Conservation (phyloP, 495 filamentous ascomycete genomes). For the Diplogelasinospora grovesii region DNA sequence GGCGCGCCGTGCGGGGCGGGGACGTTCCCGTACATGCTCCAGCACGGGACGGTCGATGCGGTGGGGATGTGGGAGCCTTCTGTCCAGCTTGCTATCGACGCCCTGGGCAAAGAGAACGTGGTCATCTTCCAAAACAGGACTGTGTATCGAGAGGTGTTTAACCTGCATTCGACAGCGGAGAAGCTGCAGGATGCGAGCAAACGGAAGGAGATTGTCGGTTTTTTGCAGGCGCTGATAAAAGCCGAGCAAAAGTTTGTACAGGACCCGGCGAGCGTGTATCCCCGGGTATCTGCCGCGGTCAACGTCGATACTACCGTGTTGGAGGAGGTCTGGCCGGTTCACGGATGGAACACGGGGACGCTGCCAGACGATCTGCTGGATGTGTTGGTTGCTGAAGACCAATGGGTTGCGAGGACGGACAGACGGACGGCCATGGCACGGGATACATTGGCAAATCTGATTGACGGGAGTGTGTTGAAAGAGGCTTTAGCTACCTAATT, state of each 20-base stretch:
- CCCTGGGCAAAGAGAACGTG: constrained; percentile 21
- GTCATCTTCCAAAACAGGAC: constrained; percentile 31
- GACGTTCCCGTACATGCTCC: constrained; percentile 34
- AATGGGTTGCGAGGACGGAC: constrained; percentile 28
- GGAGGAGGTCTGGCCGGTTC: constrained; percentile 33
- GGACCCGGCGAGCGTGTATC: constrained; percentile 27
- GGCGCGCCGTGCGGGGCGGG: constrained; percentile 30
- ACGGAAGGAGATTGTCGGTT: constrained; percentile 34
- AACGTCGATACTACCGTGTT: constrained; percentile 26
- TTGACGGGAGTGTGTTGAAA: constrained; percentile 24
- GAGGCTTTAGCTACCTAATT: too few species aligned
- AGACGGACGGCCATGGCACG: constrained; percentile 19
- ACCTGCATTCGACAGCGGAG: constrained; percentile 33
- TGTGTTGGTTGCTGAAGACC: constrained; percentile 32
- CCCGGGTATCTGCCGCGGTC: constrained; percentile 22
- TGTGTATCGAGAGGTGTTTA: constrained; percentile 40
- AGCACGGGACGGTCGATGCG: constrained; percentile 27
- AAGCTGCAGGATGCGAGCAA: constrained; percentile 27
- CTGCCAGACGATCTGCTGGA: constrained; percentile 30
- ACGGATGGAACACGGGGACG: constrained; percentile 30
- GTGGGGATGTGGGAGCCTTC: constrained; percentile 42
- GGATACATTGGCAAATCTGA: constrained; percentile 26
- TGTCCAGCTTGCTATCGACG: constrained; percentile 31
- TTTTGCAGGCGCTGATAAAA: constrained; percentile 31
- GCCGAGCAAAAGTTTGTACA: constrained; percentile 27